These are phyloP conservation scores for Diversispora epigaea DNA, from an alignment of 192 early-diverging fungal species.

Conservation along the genomic window DNA sequence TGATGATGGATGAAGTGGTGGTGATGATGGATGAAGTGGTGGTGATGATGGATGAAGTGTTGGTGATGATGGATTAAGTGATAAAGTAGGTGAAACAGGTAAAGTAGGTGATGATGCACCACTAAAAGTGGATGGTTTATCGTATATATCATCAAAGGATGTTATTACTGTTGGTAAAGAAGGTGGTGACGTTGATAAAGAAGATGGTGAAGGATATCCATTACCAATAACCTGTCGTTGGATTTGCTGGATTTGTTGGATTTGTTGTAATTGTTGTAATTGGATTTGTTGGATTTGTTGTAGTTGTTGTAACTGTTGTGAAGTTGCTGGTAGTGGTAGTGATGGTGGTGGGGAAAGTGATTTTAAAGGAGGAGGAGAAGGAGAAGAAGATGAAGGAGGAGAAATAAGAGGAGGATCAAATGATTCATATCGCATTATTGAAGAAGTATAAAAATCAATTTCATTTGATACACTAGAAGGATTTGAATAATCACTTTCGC, in stretches of 20 bases:
- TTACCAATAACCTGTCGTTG: too few relatives aligned
- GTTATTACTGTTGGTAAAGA: too few relatives aligned
- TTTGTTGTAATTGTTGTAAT: too few relatives aligned
- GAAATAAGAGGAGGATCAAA: background rate
- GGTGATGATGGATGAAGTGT: background rate
- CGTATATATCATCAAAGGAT: too few relatives aligned
- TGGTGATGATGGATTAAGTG: too few relatives aligned
- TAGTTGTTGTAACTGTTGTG: too few relatives aligned
- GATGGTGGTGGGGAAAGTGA: too few relatives aligned
- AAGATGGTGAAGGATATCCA: background rate
- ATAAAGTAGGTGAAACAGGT: background rate
- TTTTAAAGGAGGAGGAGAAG: background rate
- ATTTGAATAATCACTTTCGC: background rate
- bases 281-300: too few relatives aligned
- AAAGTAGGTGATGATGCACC: background rate
- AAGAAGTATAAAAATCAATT: background rate
- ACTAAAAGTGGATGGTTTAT: too few relatives aligned
- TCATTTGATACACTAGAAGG: background rate
- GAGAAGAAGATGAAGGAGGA: background rate
- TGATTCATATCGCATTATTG: background rate
- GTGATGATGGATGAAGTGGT: too few relatives aligned
- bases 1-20: background rate
- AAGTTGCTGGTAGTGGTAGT: too few relatives aligned
- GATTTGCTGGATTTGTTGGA: too few relatives aligned
- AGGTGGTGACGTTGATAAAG: background rate